Conservation (phyloP, 441 rosid genomes). For the Gossypium lobatum region DNA sequence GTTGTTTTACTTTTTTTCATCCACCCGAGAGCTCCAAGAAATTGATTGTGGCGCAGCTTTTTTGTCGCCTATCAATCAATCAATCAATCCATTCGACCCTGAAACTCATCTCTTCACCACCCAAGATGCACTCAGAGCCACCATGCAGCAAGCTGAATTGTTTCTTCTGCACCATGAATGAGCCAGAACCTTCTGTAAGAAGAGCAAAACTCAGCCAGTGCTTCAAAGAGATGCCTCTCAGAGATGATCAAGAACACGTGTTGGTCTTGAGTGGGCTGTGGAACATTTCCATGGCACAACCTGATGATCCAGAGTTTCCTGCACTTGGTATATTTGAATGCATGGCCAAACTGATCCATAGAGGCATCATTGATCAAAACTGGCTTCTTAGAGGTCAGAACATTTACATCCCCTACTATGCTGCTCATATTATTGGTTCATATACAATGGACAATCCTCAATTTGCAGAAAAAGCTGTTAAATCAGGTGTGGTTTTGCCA, state of each 20-base stretch:
- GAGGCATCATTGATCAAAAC: conserved; percentile 33
- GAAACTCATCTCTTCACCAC: conserved; percentile 3
- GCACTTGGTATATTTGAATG: conserved; percentile 70
- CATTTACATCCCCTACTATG: conserved; percentile 78
- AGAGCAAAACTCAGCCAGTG: conserved; percentile 41
- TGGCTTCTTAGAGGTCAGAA: conserved; percentile 78
- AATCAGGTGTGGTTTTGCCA: conserved; percentile 51
- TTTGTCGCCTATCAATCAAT: background rate
- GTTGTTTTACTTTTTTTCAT: background rate
- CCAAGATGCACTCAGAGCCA: conserved; percentile 16
- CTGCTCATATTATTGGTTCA: conserved; percentile 80
- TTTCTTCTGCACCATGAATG: conserved; percentile 81
- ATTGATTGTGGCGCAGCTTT: background rate
- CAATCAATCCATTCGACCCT: background rate
- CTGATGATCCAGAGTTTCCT: conserved; percentile 72
- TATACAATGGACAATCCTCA: conserved; percentile 58
- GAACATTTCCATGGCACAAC: conserved; percentile 70
- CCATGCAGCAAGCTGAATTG: conserved; percentile 47
- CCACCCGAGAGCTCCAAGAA: conserved; percentile 1
- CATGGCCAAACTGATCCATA: conserved; percentile 60
- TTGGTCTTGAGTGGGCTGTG: conserved; percentile 68
- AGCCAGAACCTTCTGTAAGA: conserved; percentile 43
- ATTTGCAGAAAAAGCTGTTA: conserved; percentile 49
- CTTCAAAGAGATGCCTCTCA: conserved; percentile 58
- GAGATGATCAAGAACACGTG: conserved; percentile 54